Conservation (phyloP, 176 grass and related monocot genomes). For the Bonia amplexicaulis region DNA sequence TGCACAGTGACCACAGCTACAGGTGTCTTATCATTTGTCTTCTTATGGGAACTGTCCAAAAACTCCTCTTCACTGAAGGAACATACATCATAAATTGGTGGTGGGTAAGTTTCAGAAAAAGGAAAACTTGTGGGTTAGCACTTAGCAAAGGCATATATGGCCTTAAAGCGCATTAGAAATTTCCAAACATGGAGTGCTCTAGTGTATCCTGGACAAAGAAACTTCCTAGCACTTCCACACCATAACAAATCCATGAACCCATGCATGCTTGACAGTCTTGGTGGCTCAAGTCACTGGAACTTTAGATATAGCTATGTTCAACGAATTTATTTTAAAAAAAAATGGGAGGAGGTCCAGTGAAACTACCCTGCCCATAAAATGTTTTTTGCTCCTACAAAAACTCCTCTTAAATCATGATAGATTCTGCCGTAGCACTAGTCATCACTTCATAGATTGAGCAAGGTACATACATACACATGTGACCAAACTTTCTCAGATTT, state of each 20-base stretch:
- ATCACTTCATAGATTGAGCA: slow-evolving; percentile 15
- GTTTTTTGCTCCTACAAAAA: not conserved
- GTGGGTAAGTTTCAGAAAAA: not conserved
- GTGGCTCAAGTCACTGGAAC: not conserved
- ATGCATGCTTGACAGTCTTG: not conserved
- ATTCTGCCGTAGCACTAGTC: not conserved
- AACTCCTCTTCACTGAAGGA: not conserved
- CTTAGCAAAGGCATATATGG: not conserved
- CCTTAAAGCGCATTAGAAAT: slow-evolving; percentile 7
- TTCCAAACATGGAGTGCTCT: not conserved
- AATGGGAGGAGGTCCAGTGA: no score
- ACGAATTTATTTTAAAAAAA: not conserved
- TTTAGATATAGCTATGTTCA: not conserved
- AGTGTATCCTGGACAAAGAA: not conserved
- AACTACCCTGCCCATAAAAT: no score
- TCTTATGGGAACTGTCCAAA: not conserved
- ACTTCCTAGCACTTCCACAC: not conserved
- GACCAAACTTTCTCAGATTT: not conserved
- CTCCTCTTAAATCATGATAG: not conserved
- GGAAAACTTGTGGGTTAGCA: not conserved
- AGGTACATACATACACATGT: slow-evolving; percentile 23
- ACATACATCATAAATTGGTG: not conserved
- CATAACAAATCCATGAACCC: not conserved
- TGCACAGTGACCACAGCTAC: not conserved
- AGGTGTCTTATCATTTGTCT: not conserved